phyloP scores from a whole-genome alignment of 768 basidiomycete species.

The Tricholoma terreum region DNA sequence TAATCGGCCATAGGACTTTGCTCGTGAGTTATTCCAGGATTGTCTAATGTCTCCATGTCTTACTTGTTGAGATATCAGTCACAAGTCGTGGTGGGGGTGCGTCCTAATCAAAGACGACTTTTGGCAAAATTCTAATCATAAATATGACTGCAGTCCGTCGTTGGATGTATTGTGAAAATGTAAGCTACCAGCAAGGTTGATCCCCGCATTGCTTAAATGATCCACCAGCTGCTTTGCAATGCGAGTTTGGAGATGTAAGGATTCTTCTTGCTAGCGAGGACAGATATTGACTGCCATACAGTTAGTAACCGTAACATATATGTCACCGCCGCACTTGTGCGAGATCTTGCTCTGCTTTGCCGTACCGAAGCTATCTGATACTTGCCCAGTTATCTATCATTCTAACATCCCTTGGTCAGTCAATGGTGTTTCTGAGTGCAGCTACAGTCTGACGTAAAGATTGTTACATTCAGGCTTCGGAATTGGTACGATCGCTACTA shows the following conservation, averaged over 20 bases:
- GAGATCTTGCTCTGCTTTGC: slow-evolving; percentile 12
- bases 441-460: neutral
- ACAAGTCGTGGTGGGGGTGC: slow-evolving; percentile 6
- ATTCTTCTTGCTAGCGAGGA: neutral
- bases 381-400: neutral
- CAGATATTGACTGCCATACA: slow-evolving; percentile 19
- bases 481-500: neutral
- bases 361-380: neutral
- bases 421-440: neutral
- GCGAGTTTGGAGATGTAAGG: slow-evolving; percentile 61
- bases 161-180: slow-evolving; percentile 56
- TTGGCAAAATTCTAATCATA: neutral
- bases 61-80: slow-evolving; percentile 2
- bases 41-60: neutral
- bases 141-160: slow-evolving; percentile 32
- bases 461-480: neutral
- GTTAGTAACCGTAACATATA: slow-evolving; percentile 53
- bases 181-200: slow-evolving; percentile 24
- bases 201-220: neutral
- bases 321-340: slow-evolving; percentile 46
- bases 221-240: slow-evolving; percentile 47
- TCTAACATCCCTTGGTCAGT: neutral
- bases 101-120: neutral
- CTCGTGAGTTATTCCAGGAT: slow-evolving; percentile 29
- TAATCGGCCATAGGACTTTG: slow-evolving; percentile 24